Percentiles rank a stretch among this genome's conserved stretches.
phyloP scores from a whole-genome alignment of 257 asterid genomes.

The Solanum lycopersicoides region DNA sequence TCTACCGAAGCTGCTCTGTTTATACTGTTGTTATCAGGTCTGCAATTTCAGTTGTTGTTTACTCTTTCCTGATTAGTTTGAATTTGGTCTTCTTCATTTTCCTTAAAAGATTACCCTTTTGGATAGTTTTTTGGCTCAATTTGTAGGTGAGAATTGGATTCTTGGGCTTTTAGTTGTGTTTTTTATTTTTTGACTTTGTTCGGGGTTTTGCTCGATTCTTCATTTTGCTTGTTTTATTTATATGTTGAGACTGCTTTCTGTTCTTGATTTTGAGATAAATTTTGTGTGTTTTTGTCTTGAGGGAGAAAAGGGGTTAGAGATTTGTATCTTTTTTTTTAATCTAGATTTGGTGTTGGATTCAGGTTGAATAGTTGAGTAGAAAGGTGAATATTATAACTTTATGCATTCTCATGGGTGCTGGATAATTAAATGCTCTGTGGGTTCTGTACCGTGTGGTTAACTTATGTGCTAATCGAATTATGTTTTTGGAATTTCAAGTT shows the following conservation, averaged over 20 bases:
- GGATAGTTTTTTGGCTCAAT: background rate
- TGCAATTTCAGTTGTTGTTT: too few relatives aligned
- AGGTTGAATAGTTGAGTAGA: background rate
- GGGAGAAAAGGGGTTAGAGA: slow-evolving; percentile 13
- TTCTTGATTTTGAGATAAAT: background rate
- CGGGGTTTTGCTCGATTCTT: background rate
- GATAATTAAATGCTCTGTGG: background rate
- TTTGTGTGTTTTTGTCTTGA: background rate
- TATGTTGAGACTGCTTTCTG: background rate
- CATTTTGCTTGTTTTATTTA: background rate
- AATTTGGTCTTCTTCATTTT: slow-evolving; percentile 18
- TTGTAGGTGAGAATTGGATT: background rate
- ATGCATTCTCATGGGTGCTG: background rate
- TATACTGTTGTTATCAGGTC: too few relatives aligned
- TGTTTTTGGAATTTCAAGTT: too few relatives aligned
- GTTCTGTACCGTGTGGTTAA: background rate
- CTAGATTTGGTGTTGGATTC: slow-evolving; percentile 16
- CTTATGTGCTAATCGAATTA: too few relatives aligned
- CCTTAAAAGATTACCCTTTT: background rate
- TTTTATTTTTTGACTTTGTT: slow-evolving; percentile 13
- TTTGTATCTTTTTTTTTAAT: background rate
- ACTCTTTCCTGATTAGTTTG: background rate
- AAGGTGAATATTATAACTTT: background rate
- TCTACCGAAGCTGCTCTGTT: too few relatives aligned
- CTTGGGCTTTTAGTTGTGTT: background rate